A percentile compares a stretch with the other conserved stretches of the same genome.
Evolutionary conservation across 805 yeast genomes (phyloP).

Genomic region (Zygosaccharomyces siamensis): DNA sequence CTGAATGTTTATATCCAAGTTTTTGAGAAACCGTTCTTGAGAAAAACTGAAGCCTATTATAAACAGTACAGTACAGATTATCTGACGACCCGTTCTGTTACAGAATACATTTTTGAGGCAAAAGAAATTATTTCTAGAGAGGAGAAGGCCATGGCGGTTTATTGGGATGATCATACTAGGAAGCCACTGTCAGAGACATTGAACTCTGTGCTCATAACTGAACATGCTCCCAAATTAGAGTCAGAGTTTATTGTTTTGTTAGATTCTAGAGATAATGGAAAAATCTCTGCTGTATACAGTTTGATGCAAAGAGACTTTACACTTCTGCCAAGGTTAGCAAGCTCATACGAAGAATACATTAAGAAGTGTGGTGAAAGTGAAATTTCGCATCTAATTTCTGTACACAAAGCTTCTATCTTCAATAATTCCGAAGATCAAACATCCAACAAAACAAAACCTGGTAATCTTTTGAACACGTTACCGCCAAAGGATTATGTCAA

Average conservation of each 20-base stretch:
- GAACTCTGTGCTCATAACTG: slow-evolving; percentile 69
- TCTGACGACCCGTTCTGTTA: slow-evolving; percentile 70
- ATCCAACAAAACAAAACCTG: slow-evolving; percentile 35
- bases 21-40: slow-evolving; percentile 75
- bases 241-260: slow-evolving; percentile 71
- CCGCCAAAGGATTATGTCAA: slow-evolving; percentile 74
- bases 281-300: slow-evolving; percentile 71
- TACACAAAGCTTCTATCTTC: slow-evolving; percentile 19
- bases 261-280: slow-evolving; percentile 54
- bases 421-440: slow-evolving; percentile 15
- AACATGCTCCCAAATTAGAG: slow-evolving; percentile 72
- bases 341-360: slow-evolving; percentile 67
- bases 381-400: slow-evolving; percentile 22
- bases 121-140: slow-evolving; percentile 81
- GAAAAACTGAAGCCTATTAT: slow-evolving; percentile 50
- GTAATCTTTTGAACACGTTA: slow-evolving; percentile 37
- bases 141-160: slow-evolving; percentile 66
- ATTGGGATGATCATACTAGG: slow-evolving; percentile 82
- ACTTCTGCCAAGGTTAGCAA: slow-evolving; percentile 74
- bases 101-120: slow-evolving; percentile 85
- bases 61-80: slow-evolving; percentile 61
- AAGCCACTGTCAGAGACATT: slow-evolving; percentile 69
- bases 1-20: slow-evolving; percentile 72
- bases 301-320: slow-evolving; percentile 73
- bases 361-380: slow-evolving; percentile 50